Evolutionary conservation across 495 filamentous ascomycete species (phyloP).

Genomic region (Parathielavia appendiculata): DNA sequence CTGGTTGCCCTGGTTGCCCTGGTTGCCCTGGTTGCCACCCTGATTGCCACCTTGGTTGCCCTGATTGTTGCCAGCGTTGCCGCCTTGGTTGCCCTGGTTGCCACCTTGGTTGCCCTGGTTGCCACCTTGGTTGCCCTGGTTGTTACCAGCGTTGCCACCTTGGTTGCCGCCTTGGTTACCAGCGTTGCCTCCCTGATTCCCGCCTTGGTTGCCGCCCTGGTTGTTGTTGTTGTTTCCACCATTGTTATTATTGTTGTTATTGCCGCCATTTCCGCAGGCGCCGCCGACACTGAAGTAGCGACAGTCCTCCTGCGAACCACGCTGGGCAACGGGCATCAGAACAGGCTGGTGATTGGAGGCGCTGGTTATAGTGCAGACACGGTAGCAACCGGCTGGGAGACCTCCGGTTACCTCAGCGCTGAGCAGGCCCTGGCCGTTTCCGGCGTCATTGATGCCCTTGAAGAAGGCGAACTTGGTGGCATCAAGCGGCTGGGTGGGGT

Average conservation of each 20-base stretch:
- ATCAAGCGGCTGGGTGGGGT: conserved; percentile 49
- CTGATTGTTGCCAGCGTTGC: conserved; percentile 12
- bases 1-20: background rate
- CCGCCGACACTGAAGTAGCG: conserved; percentile 52
- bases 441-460: conserved; percentile 71
- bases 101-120: conserved; percentile 9
- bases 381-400: conserved; percentile 62
- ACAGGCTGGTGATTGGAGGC: conserved; percentile 74
- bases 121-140: conserved; percentile 8
- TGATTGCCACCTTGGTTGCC: conserved; percentile 12
- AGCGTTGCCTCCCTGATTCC: conserved; percentile 20
- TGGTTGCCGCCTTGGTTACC: conserved; percentile 19
- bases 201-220: conserved; percentile 14
- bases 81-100: conserved; percentile 1
- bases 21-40: background rate
- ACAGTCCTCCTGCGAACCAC: conserved; percentile 70
- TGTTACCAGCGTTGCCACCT: conserved; percentile 11
- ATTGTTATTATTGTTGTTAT: conserved; percentile 25
- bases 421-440: conserved; percentile 58
- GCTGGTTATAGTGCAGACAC: conserved; percentile 65
- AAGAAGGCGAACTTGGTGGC: conserved; percentile 63
- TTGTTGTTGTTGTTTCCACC: conserved; percentile 22
- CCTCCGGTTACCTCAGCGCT: conserved; percentile 54
- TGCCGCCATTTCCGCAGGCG: conserved; percentile 23
- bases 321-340: conserved; percentile 70